Conservation (phyloP, 2,329 filamentous ascomycete species). For the Colletotrichum sp. region DNA sequence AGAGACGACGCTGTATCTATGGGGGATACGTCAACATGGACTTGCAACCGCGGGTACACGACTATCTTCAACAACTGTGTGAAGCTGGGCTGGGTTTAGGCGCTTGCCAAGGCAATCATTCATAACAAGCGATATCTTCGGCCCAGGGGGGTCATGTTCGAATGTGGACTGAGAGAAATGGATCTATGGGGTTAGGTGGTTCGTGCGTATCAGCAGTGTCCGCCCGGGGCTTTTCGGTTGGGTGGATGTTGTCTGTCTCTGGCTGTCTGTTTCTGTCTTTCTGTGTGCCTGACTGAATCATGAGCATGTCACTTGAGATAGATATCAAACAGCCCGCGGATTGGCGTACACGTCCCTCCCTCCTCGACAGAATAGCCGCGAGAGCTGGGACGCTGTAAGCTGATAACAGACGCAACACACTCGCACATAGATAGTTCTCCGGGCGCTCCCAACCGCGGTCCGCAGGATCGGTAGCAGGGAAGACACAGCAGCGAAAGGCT, state of each 20-base stretch:
- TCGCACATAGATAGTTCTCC: neutral
- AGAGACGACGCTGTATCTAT: neutral
- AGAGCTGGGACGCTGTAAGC: neutral
- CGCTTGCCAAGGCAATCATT: neutral
- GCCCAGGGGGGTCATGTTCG: neutral
- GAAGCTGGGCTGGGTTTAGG: neutral
- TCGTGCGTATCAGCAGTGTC: slow-evolving; percentile 9
- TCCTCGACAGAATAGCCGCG: neutral
- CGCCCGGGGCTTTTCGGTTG: neutral
- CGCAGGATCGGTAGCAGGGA: neutral
- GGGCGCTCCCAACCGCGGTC: neutral
- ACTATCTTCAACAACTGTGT: neutral
- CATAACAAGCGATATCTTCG: neutral
- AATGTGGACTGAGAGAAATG: neutral
- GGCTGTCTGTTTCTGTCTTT: neutral
- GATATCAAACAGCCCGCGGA: neutral
- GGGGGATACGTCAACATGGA: rapidly evolving
- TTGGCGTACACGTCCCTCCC: neutral
- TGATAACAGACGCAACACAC: neutral
- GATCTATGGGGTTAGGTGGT: neutral
- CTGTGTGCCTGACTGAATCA: slow-evolving; percentile 4
- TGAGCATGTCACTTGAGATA: neutral
- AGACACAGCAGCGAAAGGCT: neutral
- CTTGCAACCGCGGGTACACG: neutral
- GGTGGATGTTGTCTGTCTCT: neutral